A percentile compares a stretch with the other conserved stretches of the same genome.
These are phyloP conservation scores for Pholiota molesta DNA, from an alignment of 768 basidiomycete species.

Conservation along the genomic window DNA sequence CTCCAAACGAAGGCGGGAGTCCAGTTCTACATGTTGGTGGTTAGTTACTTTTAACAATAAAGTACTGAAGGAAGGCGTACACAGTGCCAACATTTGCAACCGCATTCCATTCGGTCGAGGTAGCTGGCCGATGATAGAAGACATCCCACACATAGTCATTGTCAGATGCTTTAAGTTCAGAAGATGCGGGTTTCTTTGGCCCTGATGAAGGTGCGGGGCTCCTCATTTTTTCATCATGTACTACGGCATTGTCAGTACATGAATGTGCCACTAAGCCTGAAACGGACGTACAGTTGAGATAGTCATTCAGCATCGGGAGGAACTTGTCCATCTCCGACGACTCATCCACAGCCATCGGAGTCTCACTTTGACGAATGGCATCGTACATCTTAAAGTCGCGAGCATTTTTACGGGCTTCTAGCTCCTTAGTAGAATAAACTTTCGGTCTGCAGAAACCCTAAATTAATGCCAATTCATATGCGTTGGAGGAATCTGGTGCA, in stretches of 20 bases:
- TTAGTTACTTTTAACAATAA: not conserved
- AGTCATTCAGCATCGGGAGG: conserved; percentile 75
- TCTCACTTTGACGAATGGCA: conserved; percentile 49
- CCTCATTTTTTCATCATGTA: conserved; percentile 22
- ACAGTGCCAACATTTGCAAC: conserved; percentile 70
- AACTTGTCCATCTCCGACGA: conserved; percentile 77
- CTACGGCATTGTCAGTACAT: conserved; percentile 11
- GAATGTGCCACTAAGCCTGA: conserved; percentile 14
- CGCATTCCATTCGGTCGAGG: conserved; percentile 62
- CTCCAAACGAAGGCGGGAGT: conserved; percentile 57
- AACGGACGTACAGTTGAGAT: conserved; percentile 56
- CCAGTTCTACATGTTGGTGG: conserved; percentile 53
- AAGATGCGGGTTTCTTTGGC: conserved; percentile 12
- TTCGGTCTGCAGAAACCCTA: conserved; percentile 46
- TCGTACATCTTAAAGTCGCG: conserved; percentile 72
- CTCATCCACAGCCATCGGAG: conserved; percentile 26
- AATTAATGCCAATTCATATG: not conserved
- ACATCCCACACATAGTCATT: conserved; percentile 81
- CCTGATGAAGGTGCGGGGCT: conserved; percentile 5
- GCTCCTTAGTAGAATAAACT: conserved; percentile 55
- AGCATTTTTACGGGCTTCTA: conserved; percentile 27
- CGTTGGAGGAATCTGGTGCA: conserved; percentile 10
- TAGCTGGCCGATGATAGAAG: conserved; percentile 72
- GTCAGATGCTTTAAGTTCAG: not conserved
- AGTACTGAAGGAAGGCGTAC: conserved; percentile 24